Evolutionary conservation across 495 filamentous ascomycete genomes (phyloP), one percentile per base, ranked within the genome.

Genomic region (Penicillium steckii): DNA sequence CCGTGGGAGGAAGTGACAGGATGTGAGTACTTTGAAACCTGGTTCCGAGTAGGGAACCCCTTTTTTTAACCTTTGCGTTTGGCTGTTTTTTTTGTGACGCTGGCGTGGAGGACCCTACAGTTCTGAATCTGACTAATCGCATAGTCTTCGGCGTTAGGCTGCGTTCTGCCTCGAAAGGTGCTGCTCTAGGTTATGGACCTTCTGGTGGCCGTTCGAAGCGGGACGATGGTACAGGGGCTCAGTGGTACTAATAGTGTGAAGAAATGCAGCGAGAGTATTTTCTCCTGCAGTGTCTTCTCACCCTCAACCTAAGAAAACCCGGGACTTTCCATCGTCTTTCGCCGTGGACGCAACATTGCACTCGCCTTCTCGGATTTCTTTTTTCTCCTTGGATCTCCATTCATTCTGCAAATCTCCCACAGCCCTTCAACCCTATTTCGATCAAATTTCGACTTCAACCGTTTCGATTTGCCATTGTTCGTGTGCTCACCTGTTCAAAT

Each of bases 91-190:
- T 79, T 75, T 83, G 72, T 83, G 85, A 85, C 86, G 84, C 87
- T 90, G 82, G 73, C 76, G 80, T 76, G 80, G 86, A 85, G 85
- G 84, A 79, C 55, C 71, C 61, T 77, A 81, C 82, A 80, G 84
- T 84, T 79, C 77, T 80, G 76, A 80, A 78, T 80, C 79, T 86
- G 84, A 88, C 88, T 90, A 86, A 89, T 88, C 73, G 82, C 81
- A 84, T 86, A 90, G 87, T 89, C 83, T 88, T 79, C 87, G 86
- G 81, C 86, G 85, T 84, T 84, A 95, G 90, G 90, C 89, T 93
- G 77, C 90, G 89, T 81, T 92, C 90, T 80, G 88, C 90, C 81
- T 90, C 88, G 57, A 92, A 90, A 75, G 88, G 85, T 73, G 85
- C 86, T 79, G 85, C 83, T 79, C 77, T 78, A 66, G 69, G 70